Evolutionary conservation across 2,329 filamentous ascomycete genomes (phyloP).

Genomic region (Colletotrichum karsti): DNA sequence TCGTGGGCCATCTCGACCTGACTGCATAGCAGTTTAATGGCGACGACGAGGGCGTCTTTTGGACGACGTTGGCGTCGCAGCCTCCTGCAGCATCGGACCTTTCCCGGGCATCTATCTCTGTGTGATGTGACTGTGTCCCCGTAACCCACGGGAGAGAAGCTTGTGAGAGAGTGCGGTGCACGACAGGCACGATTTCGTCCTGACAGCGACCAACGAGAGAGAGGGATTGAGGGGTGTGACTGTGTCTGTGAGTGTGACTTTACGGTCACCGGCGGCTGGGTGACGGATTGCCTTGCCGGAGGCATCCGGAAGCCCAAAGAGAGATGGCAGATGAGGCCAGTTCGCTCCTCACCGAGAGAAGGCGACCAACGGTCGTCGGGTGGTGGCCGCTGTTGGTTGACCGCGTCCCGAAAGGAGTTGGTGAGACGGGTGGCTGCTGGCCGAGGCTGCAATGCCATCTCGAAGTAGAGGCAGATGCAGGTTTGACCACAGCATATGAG

Average conservation of each 20-base stretch:
- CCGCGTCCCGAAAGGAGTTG: conserved; percentile 3
- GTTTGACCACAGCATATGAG: conserved; percentile 2
- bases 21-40: background rate
- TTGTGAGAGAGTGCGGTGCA: conserved; percentile 13
- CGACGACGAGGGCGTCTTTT: background rate
- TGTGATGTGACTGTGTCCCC: conserved; percentile 18
- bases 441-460: conserved; percentile 17
- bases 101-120: conserved; percentile 28
- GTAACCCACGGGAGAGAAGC: background rate
- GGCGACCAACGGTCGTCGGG: conserved; percentile 22
- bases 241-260: background rate
- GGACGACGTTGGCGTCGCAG: conserved; percentile 20
- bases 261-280: background rate
- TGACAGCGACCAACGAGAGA: background rate
- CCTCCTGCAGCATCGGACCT: conserved; percentile 29
- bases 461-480: conserved; percentile 15
- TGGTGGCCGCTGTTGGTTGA: conserved; percentile 14
- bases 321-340: background rate
- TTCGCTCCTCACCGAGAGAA: background rate
- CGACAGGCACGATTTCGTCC: conserved; percentile 18
- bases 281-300: background rate
- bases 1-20: background rate
- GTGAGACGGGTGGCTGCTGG: conserved; percentile 16
- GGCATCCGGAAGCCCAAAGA: background rate
- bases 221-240: background rate